Evolutionary conservation across 2,329 filamentous ascomycete genomes (phyloP), one percentile per base, ranked within the genome.

Genomic region (Trichophyton equinum): DNA sequence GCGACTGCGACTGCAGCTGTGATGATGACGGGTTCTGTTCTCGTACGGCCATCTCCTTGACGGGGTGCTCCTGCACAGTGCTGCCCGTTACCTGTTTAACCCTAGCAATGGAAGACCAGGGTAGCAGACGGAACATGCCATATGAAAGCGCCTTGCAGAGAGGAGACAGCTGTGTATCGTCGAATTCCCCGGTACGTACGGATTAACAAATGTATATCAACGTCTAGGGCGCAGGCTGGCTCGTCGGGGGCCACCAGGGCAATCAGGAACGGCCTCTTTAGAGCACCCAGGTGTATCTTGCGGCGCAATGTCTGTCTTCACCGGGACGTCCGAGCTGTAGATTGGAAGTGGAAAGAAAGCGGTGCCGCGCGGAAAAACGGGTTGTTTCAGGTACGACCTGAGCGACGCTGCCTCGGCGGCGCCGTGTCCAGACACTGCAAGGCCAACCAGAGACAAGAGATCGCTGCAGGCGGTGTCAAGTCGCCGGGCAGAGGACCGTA

Each of bases 121-220:
- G 75, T 58, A 78, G 68, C 66, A 78, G 69, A 60, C 74, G 73
- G 73, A 77, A 77, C 77, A 78, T 78, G 73, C 75, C 75, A 77
- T 77, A 72, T 71, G 75, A 76, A 61, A 67, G 25, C 27, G 57
- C 27, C 27, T 53, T n/a, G 22, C 20, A 33, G 33, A 7, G 27
- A 11, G 20, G 22, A 30, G 27, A 13, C 33, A 38, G 9, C 9
- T 57, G 33, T 20, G n/a, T 57, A n/a, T 20, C 18, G 38, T 57
- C 7, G 30, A 27, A n/a, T 13, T 47, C 33, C 9, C 33, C 33
- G 33, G n/a, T 9, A 38, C 7, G 38, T 40, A 22, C 22, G 22
- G 22, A 57, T 4, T 38, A 25, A 20, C 6, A 38, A 7, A n/a
- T 42, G 22, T 27, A 40, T 40, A 40, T 40, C 53, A 25, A 25